Conservation (phyloP, 768 basidiomycete species). For the Trametes cingulata region DNA sequence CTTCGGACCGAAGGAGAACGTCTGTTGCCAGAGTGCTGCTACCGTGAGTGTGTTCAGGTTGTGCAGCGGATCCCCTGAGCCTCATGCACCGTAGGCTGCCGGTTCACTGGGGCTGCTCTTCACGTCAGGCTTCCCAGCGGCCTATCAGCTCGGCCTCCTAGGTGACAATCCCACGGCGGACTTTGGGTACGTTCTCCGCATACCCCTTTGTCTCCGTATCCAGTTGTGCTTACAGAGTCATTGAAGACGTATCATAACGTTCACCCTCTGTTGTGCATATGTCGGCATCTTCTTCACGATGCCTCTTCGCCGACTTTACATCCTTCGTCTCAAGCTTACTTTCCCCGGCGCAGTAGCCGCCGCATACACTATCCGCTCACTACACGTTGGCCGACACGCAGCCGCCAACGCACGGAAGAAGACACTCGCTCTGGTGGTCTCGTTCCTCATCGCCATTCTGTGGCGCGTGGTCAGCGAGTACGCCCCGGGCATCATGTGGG, state of each 20-base stretch:
- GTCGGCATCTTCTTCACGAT: conserved; percentile 30
- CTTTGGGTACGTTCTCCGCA: conserved; percentile 15
- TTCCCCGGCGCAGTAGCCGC: conserved; percentile 27
- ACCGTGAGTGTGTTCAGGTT: conserved; percentile 8
- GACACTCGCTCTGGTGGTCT: conserved; percentile 22
- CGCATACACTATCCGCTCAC: conserved; percentile 28
- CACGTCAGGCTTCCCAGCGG: conserved; percentile 25
- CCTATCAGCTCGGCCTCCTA: conserved; percentile 25
- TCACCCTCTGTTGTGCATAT: conserved; percentile 27
- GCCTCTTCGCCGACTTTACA: conserved; percentile 26
- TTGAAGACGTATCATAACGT: conserved; percentile 22
- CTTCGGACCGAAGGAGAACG: conserved; percentile 28
- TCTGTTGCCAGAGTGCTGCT: conserved; percentile 26
- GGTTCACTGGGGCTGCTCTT: conserved; percentile 26
- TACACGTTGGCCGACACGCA: conserved; percentile 25
- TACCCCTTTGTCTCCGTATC: background rate
- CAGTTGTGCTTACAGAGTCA: background rate
- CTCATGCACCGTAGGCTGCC: conserved; percentile 17
- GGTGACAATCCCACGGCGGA: conserved; percentile 18
- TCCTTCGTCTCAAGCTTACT: conserved; percentile 26
- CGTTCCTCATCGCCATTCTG: conserved; percentile 21
- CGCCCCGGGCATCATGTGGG: conserved; percentile 27
- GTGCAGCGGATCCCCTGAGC: background rate
- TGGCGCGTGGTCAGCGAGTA: conserved; percentile 26
- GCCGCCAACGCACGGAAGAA: conserved; percentile 25